phyloP scores from a whole-genome alignment of 2,329 filamentous ascomycete genomes.

The Fusarium sp. region DNA sequence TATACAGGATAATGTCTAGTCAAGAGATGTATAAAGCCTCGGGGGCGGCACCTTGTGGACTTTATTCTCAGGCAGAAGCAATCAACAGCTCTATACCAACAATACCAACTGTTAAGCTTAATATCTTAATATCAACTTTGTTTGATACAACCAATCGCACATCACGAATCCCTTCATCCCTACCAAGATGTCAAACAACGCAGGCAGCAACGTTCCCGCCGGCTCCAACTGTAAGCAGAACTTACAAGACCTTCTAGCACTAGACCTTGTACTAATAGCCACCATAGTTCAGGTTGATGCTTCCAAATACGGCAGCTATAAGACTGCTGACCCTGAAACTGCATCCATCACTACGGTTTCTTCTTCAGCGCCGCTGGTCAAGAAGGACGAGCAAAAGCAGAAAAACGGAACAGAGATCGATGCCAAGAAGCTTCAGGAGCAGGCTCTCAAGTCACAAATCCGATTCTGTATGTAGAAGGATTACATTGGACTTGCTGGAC shows the following conservation, averaged over 20 bases:
- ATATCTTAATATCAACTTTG: neutral
- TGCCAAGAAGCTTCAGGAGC: conserved; percentile 44
- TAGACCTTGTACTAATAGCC: conserved; percentile 5
- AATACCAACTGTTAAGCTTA: conserved; percentile 13
- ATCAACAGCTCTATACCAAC: neutral
- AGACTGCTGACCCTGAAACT: conserved; percentile 38
- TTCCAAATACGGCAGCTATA: conserved; percentile 23
- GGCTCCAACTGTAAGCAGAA: conserved; percentile 32
- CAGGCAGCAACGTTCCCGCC: conserved; percentile 16
- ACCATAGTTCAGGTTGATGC: conserved; percentile 23
- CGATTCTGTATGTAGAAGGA: conserved; percentile 42
- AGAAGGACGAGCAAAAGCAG: conserved; percentile 30
- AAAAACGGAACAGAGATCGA: conserved; percentile 32
- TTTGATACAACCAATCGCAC: conserved; percentile 1
- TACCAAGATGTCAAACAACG: conserved; percentile 28
- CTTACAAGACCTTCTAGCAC: neutral
- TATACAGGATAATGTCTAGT: neutral
- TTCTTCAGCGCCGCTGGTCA: conserved; percentile 42
- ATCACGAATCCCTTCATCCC: neutral
- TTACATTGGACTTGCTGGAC: neutral
- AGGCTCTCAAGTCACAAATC: conserved; percentile 46
- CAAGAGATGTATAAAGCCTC: conserved; percentile 39
- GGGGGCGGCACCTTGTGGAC: conserved; percentile 1
- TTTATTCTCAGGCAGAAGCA: conserved; percentile 25
- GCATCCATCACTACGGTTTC: conserved; percentile 44